Conservation (phyloP, 129 eudicot genomes). For the Escallonia rubra region DNA sequence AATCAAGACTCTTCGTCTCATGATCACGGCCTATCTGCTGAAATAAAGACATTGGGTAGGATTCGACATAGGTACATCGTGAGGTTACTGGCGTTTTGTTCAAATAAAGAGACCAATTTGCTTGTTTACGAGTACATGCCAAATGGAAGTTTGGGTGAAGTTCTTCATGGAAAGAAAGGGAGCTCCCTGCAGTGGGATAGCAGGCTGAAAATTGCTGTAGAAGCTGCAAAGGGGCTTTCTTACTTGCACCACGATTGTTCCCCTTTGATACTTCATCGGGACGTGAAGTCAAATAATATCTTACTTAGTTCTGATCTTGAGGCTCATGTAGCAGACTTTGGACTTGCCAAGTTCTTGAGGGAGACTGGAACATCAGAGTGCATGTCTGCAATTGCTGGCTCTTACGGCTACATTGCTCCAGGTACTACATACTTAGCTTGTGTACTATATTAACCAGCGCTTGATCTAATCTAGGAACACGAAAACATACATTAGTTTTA, state of each 20-base stretch:
- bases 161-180: slow-evolving; percentile 68
- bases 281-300: slow-evolving; percentile 64
- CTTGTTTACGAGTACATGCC: slow-evolving; percentile 80
- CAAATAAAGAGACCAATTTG: slow-evolving; percentile 57
- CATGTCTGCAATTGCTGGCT: slow-evolving; percentile 86
- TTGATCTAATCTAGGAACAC: too few species aligned
- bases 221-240: slow-evolving; percentile 72
- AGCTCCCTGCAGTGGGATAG: slow-evolving; percentile 60
- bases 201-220: slow-evolving; percentile 65
- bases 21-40: slow-evolving; percentile 73
- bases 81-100: slow-evolving; percentile 56
- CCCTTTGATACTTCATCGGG: slow-evolving; percentile 70
- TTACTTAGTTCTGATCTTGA: slow-evolving; percentile 63
- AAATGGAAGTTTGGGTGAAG: slow-evolving; percentile 77
- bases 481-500: too few species aligned
- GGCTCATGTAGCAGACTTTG: slow-evolving; percentile 83
- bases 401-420: slow-evolving; percentile 87
- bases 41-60: slow-evolving; percentile 58
- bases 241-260: slow-evolving; percentile 88
- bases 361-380: slow-evolving; percentile 71
- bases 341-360: slow-evolving; percentile 70
- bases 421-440: slow-evolving; percentile 25
- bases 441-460: too few species aligned
- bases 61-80: slow-evolving; percentile 72
- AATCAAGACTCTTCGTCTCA: slow-evolving; percentile 48